Evolutionary conservation across 495 filamentous ascomycete species (phyloP).

Genomic region (Hypoxylon lienhwacheense): DNA sequence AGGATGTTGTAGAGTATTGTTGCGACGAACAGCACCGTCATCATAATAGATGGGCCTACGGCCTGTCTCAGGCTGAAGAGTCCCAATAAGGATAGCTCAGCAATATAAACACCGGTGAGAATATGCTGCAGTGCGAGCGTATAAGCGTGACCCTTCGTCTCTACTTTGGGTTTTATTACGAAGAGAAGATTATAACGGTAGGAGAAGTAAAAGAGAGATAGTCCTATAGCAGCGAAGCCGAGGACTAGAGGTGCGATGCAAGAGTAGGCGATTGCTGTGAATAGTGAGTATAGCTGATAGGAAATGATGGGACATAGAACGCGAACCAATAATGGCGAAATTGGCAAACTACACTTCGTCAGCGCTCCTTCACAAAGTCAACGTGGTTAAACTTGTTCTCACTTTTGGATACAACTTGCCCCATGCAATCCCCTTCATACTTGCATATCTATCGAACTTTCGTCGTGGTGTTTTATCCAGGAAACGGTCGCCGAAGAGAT

Average conservation of each 20-base stretch:
- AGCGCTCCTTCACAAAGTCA: slow-evolving; percentile 52
- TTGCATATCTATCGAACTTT: slow-evolving; percentile 73
- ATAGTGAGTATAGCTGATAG: slow-evolving; percentile 4
- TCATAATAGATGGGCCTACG: slow-evolving; percentile 71
- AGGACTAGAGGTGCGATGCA: slow-evolving; percentile 88
- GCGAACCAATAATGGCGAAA: slow-evolving; percentile 68
- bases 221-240: slow-evolving; percentile 75
- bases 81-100: slow-evolving; percentile 76
- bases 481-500: slow-evolving; percentile 67
- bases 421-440: slow-evolving; percentile 54
- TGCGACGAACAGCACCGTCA: slow-evolving; percentile 71
- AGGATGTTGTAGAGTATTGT: slow-evolving; percentile 72
- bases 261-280: slow-evolving; percentile 73
- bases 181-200: slow-evolving; percentile 88
- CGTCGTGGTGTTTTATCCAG: slow-evolving; percentile 67
- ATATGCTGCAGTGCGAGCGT: slow-evolving; percentile 79
- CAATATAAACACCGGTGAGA: slow-evolving; percentile 78
- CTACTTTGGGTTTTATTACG: slow-evolving; percentile 72
- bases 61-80: slow-evolving; percentile 72
- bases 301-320: background rate
- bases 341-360: slow-evolving; percentile 62
- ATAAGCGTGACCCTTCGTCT: slow-evolving; percentile 83
- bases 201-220: slow-evolving; percentile 78
- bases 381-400: slow-evolving; percentile 64
- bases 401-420: slow-evolving; percentile 59